phyloP scores from a whole-genome alignment of 2,329 filamentous ascomycete species.

The Cladosporium velox region DNA sequence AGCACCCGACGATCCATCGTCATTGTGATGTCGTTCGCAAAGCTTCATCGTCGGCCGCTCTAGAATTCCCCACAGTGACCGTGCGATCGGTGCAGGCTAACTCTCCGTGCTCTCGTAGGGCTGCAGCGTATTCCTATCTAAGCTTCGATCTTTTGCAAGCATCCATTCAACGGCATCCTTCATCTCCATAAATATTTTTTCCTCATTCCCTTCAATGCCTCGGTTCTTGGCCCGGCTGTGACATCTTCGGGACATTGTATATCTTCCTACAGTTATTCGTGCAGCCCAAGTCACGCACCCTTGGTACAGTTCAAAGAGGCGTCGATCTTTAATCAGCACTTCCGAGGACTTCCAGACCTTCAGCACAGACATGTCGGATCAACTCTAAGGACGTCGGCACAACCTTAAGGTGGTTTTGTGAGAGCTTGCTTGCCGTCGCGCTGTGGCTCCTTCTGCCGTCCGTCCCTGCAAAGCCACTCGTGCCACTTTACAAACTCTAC shows the following conservation, averaged over 20 bases:
- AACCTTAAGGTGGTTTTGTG: not conserved
- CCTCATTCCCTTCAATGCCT: not conserved
- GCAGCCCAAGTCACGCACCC: not conserved
- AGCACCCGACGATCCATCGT: not conserved
- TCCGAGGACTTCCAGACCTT: not conserved
- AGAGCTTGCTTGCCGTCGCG: not conserved
- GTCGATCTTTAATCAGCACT: not conserved
- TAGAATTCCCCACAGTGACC: conserved; percentile 13
- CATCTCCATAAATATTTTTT: not conserved
- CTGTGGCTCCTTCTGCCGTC: not conserved
- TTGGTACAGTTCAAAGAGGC: not conserved
- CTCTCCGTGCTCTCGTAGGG: not conserved
- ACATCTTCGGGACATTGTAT: not conserved
- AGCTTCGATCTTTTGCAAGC: conserved; percentile 15
- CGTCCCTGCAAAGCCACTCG: conserved; percentile 10
- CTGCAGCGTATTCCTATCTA: not conserved
- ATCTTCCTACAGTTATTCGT: not conserved
- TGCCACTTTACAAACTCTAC: not conserved
- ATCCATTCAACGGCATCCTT: conserved; percentile 4
- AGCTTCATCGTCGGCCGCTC: conserved; percentile 1
- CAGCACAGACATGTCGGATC: not conserved
- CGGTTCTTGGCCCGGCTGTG: not conserved
- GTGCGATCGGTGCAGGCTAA: not conserved
- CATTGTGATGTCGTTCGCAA: conserved; percentile 3
- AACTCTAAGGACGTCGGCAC: not conserved